phyloP scores from a whole-genome alignment of 129 eudicot species.

The Tanacetum coccineum region DNA sequence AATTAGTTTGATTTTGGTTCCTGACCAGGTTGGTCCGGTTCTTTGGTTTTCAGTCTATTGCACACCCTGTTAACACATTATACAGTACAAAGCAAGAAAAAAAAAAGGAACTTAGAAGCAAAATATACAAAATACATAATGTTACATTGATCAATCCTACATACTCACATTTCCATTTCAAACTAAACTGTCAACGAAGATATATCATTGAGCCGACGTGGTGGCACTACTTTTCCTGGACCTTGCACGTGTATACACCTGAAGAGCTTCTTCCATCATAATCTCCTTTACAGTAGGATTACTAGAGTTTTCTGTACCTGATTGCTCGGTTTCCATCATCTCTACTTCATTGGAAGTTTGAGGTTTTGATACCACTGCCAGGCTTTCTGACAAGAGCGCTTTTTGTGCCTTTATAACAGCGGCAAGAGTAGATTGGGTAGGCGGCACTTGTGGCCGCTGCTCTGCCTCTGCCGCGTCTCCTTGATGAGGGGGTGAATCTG shows the following conservation, averaged over 20 bases:
- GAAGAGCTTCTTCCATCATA: constrained; percentile 47
- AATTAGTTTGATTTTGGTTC: too few species aligned
- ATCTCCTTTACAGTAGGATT: constrained; percentile 36
- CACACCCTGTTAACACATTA: neutral
- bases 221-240: constrained; percentile 44
- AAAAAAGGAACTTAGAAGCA: neutral
- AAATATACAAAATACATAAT: constrained; percentile 24
- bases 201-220: constrained; percentile 25
- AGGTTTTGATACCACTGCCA: constrained; percentile 28
- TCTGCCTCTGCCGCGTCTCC: constrained; percentile 1
- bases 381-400: constrained; percentile 30
- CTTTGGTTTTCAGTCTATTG: too few species aligned
- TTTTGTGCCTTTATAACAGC: constrained; percentile 33
- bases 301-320: constrained; percentile 21
- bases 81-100: neutral
- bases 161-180: constrained; percentile 33
- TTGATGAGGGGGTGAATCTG: constrained; percentile 42
- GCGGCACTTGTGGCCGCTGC: constrained; percentile 18
- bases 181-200: constrained; percentile 14
- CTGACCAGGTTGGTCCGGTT: too few species aligned
- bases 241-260: constrained; percentile 51
- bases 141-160: constrained; percentile 31
- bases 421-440: constrained; percentile 36
- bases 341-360: constrained; percentile 29
- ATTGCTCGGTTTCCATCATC: constrained; percentile 30